A percentile compares a stretch with the other conserved stretches of the same genome.
Conservation (phyloP, 1,284 basidiomycete species). For the Malassezia pachydermatis region DNA sequence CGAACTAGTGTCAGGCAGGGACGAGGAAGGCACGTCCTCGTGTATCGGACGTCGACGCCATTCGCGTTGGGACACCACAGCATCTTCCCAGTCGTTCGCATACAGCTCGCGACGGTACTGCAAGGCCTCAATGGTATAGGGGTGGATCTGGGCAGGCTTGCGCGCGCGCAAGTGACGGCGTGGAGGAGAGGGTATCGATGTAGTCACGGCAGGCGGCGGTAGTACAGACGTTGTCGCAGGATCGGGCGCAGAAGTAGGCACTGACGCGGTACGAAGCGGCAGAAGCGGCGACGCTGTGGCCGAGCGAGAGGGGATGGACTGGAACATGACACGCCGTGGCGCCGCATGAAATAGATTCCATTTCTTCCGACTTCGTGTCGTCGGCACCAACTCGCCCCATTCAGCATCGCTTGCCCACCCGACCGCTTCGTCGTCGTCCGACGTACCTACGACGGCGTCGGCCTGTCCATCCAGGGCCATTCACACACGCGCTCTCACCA, state of each 20-base stretch:
- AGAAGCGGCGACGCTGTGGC: too few species aligned
- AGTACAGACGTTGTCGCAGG: background rate
- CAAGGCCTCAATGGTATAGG: conserved; percentile 48
- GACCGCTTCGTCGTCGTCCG: conserved; percentile 16
- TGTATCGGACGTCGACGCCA: conserved; percentile 19
- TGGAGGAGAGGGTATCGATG: conserved; percentile 20
- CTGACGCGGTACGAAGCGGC: too few species aligned
- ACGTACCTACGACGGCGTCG: conserved; percentile 6
- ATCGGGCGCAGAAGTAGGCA: too few species aligned
- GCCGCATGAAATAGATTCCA: background rate
- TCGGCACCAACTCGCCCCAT: background rate
- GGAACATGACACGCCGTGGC: conserved; percentile 3
- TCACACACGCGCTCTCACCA: too few species aligned
- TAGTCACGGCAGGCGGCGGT: background rate
- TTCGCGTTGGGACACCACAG: conserved; percentile 44
- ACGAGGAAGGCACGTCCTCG: conserved; percentile 9
- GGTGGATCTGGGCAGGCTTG: conserved; percentile 48
- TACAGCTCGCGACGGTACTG: conserved; percentile 44
- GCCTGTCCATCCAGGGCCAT: background rate
- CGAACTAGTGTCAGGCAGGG: background rate
- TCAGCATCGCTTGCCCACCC: conserved; percentile 10
- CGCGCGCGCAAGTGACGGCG: conserved; percentile 38
- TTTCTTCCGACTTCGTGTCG: background rate
- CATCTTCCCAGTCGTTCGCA: conserved; percentile 50
- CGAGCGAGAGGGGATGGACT: too few species aligned